Percentiles rank a stretch among this genome's conserved stretches.
These are phyloP conservation scores for Candida michaelii DNA, from an alignment of 805 yeast species.

Conservation along the genomic window DNA sequence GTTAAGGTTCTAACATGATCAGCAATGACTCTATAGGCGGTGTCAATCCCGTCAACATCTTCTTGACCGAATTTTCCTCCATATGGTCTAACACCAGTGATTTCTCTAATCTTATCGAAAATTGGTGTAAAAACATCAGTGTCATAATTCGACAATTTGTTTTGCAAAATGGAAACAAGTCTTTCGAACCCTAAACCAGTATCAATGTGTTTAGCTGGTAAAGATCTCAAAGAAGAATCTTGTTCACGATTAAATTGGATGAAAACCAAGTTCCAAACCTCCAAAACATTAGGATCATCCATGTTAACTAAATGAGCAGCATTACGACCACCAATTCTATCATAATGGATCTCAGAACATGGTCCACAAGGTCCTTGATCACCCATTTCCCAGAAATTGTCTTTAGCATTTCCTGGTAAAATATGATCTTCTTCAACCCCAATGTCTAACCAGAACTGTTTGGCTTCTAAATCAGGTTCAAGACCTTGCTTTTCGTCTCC, in stretches of 20 bases:
- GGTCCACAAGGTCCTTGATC: constrained; percentile 99
- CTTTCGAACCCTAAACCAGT: constrained; percentile 99
- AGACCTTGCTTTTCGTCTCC: constrained; percentile 84
- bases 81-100: constrained; percentile 90
- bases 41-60: constrained; percentile 92
- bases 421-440: constrained; percentile 94
- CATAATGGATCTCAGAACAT: constrained; percentile 96
- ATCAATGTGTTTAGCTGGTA: constrained; percentile 95
- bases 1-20: constrained; percentile 98
- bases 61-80: constrained; percentile 91
- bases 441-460: constrained; percentile 75
- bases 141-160: constrained; percentile 90
- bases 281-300: constrained; percentile 98
- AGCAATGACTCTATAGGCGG: constrained; percentile 97
- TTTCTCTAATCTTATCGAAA: constrained; percentile 81
- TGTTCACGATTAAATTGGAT: constrained; percentile 96
- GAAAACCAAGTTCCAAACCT: constrained; percentile 97
- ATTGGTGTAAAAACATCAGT: constrained; percentile 95
- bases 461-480: constrained; percentile 93
- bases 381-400: constrained; percentile 99
- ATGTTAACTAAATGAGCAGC: constrained; percentile 86
- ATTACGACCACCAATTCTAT: constrained; percentile 97
- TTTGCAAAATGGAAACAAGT: constrained; percentile 89
- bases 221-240: constrained; percentile 70
- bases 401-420: constrained; percentile 84